These are phyloP conservation scores for Debaryomyces tyrocola DNA, from an alignment of 805 yeast genomes.

Conservation along the genomic window DNA sequence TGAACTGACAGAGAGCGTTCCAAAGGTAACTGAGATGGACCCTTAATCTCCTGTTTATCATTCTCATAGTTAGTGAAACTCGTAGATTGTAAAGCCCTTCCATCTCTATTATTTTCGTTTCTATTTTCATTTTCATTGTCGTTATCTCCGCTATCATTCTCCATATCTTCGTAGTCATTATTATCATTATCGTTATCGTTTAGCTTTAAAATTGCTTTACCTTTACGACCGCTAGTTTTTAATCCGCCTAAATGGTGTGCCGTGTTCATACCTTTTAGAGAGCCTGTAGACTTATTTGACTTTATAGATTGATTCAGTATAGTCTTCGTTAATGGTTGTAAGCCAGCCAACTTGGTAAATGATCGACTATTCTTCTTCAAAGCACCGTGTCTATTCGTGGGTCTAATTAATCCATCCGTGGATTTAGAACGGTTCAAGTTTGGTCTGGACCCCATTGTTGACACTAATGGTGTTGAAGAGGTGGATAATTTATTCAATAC, in stretches of 20 bases:
- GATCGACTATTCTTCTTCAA: constrained; percentile 37
- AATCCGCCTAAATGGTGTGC: constrained; percentile 24
- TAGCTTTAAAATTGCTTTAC: constrained; percentile 37
- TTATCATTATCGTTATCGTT: constrained; percentile 35
- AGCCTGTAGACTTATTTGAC: constrained; percentile 31
- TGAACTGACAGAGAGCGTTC: constrained; percentile 4
- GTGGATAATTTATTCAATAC: constrained; percentile 9
- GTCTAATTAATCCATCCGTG: constrained; percentile 36
- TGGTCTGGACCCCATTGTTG: constrained; percentile 20
- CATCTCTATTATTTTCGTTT: background rate
- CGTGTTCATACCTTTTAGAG: constrained; percentile 29
- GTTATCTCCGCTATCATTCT: constrained; percentile 18
- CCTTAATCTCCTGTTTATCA: background rate
- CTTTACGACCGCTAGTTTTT: constrained; percentile 37
- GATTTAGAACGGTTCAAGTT: constrained; percentile 39
- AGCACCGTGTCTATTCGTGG: constrained; percentile 16
- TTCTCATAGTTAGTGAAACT: background rate
- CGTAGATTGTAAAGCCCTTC: background rate
- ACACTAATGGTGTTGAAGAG: constrained; percentile 4
- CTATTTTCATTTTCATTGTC: background rate
- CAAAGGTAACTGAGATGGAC: background rate
- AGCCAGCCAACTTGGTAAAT: constrained; percentile 30
- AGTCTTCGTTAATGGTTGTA: constrained; percentile 39
- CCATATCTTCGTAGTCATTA: constrained; percentile 38
- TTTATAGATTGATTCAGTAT: constrained; percentile 28